Conservation (phyloP, 345 rosid species). For the Viola odorata region DNA sequence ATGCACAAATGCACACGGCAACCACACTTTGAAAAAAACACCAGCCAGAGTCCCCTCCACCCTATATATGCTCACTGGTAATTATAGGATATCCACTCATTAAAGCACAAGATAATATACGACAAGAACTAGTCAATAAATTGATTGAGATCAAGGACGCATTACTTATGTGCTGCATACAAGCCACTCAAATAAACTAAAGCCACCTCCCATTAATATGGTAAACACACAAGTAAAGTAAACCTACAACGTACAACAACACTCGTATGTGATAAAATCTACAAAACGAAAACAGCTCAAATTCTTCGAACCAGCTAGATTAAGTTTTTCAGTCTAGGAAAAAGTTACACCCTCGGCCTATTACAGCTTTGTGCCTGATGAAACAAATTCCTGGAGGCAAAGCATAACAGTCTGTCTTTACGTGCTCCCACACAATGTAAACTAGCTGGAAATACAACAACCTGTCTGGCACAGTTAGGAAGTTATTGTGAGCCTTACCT, state of each 20-base stretch:
- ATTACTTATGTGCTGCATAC: neutral
- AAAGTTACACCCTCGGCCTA: too few species aligned
- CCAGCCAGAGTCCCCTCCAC: neutral
- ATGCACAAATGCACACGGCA: neutral
- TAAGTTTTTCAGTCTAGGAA: neutral
- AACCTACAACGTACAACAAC: neutral
- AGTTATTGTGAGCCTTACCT: conserved; percentile 35
- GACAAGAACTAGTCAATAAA: neutral
- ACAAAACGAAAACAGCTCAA: neutral
- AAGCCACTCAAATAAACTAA: neutral
- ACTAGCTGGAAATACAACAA: too few species aligned
- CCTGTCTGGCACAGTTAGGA: neutral
- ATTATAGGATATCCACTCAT: neutral
- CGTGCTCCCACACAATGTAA: too few species aligned
- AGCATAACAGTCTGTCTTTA: too few species aligned
- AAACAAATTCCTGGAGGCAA: too few species aligned
- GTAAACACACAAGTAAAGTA: neutral
- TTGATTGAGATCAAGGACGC: neutral
- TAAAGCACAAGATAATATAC: neutral
- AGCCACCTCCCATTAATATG: neutral
- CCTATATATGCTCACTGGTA: neutral
- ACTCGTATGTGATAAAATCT: neutral
- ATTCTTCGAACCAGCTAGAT: neutral
- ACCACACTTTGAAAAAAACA: neutral
- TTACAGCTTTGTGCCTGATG: too few species aligned